Evolutionary conservation across 2,329 filamentous ascomycete genomes (phyloP).

Genomic region (Aureobasidium subglaciale): DNA sequence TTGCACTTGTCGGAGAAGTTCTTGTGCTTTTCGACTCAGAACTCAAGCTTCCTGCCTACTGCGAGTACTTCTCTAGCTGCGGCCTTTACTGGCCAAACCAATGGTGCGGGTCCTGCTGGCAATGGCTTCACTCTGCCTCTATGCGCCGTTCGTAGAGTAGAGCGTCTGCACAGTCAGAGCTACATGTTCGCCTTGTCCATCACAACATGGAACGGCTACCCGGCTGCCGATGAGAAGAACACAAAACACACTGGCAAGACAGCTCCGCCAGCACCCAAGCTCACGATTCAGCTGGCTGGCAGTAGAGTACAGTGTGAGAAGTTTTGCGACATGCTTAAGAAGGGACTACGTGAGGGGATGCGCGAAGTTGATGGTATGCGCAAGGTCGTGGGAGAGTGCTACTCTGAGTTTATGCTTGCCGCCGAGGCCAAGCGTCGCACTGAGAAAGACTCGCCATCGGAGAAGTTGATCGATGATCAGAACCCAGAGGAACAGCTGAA

Average conservation of each 20-base stretch:
- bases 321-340: constrained; percentile 94
- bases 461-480: constrained; percentile 33
- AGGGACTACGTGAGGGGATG: constrained; percentile 76
- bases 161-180: constrained; percentile 85
- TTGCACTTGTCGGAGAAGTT: constrained; percentile 91
- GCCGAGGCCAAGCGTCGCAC: constrained; percentile 34
- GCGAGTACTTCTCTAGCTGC: constrained; percentile 74
- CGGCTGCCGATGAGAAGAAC: constrained; percentile 46
- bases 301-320: constrained; percentile 84
- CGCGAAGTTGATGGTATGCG: constrained; percentile 82
- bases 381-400: constrained; percentile 73
- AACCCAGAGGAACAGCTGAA: constrained; percentile 22
- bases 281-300: constrained; percentile 85
- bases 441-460: constrained; percentile 34
- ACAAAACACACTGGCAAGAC: constrained; percentile 30
- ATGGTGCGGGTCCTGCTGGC: constrained; percentile 83
- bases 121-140: constrained; percentile 95
- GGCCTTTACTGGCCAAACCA: constrained; percentile 84
- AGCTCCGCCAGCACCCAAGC: constrained; percentile 66
- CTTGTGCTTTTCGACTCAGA: constrained; percentile 92
- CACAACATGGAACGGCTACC: constrained; percentile 78
- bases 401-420: constrained; percentile 74
- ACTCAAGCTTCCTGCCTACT: constrained; percentile 75
- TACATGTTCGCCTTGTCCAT: constrained; percentile 89
- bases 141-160: constrained; percentile 83